Evolutionary conservation across 768 basidiomycete genomes (phyloP), one percentile per base, ranked within the genome.

Genomic region (Russula griseocarnosa): DNA sequence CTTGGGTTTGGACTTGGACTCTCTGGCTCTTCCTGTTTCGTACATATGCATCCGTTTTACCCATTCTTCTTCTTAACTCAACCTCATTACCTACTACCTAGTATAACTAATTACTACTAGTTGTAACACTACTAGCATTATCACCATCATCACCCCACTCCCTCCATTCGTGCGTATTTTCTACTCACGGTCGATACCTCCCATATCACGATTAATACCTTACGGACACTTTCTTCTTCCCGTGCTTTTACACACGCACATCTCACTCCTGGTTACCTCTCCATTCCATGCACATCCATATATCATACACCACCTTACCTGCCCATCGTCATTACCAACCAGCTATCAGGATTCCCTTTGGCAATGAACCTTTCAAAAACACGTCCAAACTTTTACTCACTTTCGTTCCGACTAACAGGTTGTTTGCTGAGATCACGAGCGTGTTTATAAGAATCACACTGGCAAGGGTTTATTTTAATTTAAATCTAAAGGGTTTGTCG

Each of bases 171-270:
- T 53, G 10, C 44, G 44, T 9, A n/a, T 24, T 14, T 16, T 24
- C 14, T 51, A 55, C n/a, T 14, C 16, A 14, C 38, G n/a, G 34
- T 38, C 7, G 56, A 57, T 46, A 57, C 56, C 42, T 57, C 44
- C 30, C 30, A 42, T 32, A 52, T 30, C 50, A 51, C 16, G 28
- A 51, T 18, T n/a, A 28, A 51, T 53, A 53, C 52, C 30, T 53
- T 53, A n/a, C 56, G 56, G n/a, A 58, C 56, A 20, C n/a, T 28
- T 18, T 2, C n/a, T 8, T 30, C 14, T 30, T 32, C 14, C 44
- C 16, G 20, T 9, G 38, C 42, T 42, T 42, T 3, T 42, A 8
- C 20, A 20, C 24, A 28, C 18, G 8, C 40, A 55, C 36, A 38
- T 38, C 38, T 26, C 24, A 18, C 16, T 55, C 38, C 18, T 42